Evolutionary conservation across 169 alveolate species (phyloP).

Genomic region (Plasmodium billcollinsi): DNA sequence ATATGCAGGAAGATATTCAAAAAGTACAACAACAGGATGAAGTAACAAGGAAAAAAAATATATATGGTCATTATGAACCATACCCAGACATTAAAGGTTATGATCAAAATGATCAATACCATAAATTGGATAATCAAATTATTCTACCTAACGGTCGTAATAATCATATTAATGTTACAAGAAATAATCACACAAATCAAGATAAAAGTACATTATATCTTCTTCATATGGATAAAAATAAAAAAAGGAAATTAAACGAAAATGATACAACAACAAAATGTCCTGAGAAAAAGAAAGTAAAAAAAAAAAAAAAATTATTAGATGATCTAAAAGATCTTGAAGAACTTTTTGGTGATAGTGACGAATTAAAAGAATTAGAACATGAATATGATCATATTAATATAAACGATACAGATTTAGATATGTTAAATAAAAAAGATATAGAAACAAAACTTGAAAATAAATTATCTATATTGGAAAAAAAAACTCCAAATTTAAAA

Average conservation of each 20-base stretch:
- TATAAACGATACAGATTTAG: slow-evolving; percentile 77
- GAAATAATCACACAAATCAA: not conserved
- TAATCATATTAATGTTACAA: no score
- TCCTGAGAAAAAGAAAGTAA: not conserved
- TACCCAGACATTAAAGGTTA: not conserved
- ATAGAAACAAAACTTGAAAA: slow-evolving; percentile 80
- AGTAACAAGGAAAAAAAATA: not conserved
- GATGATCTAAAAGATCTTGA: slow-evolving; percentile 60
- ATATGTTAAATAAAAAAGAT: slow-evolving; percentile 79
- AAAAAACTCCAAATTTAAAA: slow-evolving; percentile 78
- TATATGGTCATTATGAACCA: not conserved
- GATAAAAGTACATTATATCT: slow-evolving; percentile 1
- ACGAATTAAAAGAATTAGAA: slow-evolving; percentile 61
- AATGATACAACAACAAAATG: not conserved
- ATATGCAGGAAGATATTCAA: not conserved
- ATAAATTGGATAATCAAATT: not conserved
- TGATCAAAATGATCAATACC: not conserved
- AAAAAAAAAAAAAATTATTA: slow-evolving; percentile 15
- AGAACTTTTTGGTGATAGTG: slow-evolving; percentile 26
- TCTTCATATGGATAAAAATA: slow-evolving; percentile 3
- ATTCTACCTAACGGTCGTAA: no score
- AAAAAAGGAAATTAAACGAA: slow-evolving; percentile 5
- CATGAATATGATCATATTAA: slow-evolving; percentile 72
- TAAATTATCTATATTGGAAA: slow-evolving; percentile 57
- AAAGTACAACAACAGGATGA: not conserved